Evolutionary conservation across 306 rosid genomes (phyloP).

Genomic region (Gleditsia sinensis): DNA sequence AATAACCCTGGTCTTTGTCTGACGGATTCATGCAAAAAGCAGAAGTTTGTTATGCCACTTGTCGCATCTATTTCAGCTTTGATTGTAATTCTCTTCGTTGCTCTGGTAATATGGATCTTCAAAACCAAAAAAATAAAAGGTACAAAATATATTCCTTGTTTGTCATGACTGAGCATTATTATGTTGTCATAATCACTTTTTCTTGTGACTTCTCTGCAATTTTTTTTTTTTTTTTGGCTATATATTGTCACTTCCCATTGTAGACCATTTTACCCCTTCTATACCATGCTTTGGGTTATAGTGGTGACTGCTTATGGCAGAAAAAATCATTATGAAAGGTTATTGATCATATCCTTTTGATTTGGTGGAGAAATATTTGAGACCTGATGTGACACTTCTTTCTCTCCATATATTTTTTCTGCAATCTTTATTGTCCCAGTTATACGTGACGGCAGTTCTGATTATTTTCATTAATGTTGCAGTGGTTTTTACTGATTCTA

Average conservation of each 20-base stretch:
- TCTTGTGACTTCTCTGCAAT: not conserved
- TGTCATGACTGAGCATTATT: not conserved
- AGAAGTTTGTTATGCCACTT: not conserved
- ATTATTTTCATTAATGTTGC: not conserved
- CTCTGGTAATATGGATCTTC: not conserved
- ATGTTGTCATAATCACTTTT: not conserved
- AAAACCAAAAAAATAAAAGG: not conserved
- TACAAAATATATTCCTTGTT: not conserved
- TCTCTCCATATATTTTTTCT: no score
- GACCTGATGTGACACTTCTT: no score
- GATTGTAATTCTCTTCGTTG: not conserved
- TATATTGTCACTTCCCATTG: no score
- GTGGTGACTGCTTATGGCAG: no score
- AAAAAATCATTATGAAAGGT: no score
- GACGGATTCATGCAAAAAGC: not conserved
- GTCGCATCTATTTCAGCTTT: not conserved
- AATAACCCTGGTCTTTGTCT: conserved; percentile 3
- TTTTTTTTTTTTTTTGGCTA: not conserved
- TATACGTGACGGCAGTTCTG: not conserved
- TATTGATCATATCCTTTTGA: no score
- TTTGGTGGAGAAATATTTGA: no score
- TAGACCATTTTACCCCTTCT: not conserved
- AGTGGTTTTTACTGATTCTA: not conserved
- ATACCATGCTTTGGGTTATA: not conserved
- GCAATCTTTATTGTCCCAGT: no score